Base-by-base conservation (phyloP, 1,284 basidiomycete genomes). In the Cutaneotrichosporon mucoides region DNA sequence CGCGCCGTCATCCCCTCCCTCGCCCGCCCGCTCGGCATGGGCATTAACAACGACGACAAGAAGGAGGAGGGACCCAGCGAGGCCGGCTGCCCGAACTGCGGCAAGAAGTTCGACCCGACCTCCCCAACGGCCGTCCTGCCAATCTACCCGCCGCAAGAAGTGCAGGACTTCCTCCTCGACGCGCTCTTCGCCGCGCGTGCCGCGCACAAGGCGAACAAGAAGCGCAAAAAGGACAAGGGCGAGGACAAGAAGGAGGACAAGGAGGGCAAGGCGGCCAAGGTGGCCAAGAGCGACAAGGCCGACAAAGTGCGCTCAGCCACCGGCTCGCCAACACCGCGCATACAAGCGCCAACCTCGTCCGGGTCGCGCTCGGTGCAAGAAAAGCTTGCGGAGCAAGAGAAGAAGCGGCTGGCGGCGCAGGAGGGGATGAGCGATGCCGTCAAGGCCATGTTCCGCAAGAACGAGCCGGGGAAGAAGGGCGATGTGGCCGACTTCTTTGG, bases 391-490 rank as follows among this genome's bases (percentile, higher is more conserved):
- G 77, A 74, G 56, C 72, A 76, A 41, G 78, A 79, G 63, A 68
- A 71, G 61, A 76, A 75, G 62, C 65, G 78, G 16, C 55, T 71
- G 41, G 71, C 62, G 13, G 71, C 72, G 1, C 71, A 75, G 61
- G 73, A 69, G n/a, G 73, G 72, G 10, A 77, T 79, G 76, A 77
- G 73, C 48, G 76, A 75, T 42, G 77, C 77, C 13, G 77, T 79
- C 34, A 73, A 73, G 66, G 65, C 73, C 4, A 74, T 79, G 70
- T 79, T 76, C 68, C 57, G 70, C 16, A 76, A 76, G 53, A 36
- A 38, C 3, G 68, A 67, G 2, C 66, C 57, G 7, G 45, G 45
- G 11, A 38, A 47, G 53, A 68, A 70, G 48, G 67, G 61, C 24
- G 62, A 65, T 24, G 66, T 66, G n/a, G 68, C 69, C 5, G 75